These are phyloP conservation scores for Thelonectria discophora DNA, from an alignment of 2,329 filamentous ascomycete genomes.

Conservation along the genomic window DNA sequence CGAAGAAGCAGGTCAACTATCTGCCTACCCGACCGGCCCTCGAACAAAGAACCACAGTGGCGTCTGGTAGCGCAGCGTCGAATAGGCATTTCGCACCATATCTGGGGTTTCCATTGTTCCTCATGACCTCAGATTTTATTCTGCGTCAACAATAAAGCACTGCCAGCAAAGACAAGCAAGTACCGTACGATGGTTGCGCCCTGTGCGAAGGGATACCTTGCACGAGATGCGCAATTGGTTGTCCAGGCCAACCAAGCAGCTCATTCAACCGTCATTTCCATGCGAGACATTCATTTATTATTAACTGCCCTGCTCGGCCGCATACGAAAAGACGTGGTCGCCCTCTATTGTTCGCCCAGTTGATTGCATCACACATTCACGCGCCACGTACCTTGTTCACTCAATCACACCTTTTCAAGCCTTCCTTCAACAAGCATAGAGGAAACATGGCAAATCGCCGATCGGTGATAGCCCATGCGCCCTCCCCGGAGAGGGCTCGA, in stretches of 20 bases:
- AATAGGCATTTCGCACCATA: neutral
- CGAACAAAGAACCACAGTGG: neutral
- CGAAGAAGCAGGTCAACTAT: neutral
- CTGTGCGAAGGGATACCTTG: neutral
- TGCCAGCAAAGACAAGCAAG: neutral
- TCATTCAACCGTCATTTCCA: neutral
- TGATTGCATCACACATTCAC: slow-evolving; percentile 7
- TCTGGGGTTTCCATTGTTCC: neutral
- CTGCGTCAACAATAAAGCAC: neutral
- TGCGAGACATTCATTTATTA: neutral
- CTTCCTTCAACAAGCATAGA: neutral
- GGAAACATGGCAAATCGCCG: neutral
- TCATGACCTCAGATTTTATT: neutral
- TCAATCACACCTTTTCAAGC: neutral
- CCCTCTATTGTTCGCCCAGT: slow-evolving; percentile 7
- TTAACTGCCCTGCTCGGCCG: neutral
- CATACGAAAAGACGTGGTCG: slow-evolving; percentile 6
- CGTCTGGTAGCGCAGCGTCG: neutral
- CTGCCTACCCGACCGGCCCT: neutral
- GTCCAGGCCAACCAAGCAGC: neutral
- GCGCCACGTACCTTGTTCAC: neutral
- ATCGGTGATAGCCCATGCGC: neutral
- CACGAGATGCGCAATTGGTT: neutral
- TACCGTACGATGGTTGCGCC: neutral
- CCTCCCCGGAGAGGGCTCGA: neutral